Conservation (phyloP, 805 yeast species). For the Saccharomycopsis javanensis region DNA sequence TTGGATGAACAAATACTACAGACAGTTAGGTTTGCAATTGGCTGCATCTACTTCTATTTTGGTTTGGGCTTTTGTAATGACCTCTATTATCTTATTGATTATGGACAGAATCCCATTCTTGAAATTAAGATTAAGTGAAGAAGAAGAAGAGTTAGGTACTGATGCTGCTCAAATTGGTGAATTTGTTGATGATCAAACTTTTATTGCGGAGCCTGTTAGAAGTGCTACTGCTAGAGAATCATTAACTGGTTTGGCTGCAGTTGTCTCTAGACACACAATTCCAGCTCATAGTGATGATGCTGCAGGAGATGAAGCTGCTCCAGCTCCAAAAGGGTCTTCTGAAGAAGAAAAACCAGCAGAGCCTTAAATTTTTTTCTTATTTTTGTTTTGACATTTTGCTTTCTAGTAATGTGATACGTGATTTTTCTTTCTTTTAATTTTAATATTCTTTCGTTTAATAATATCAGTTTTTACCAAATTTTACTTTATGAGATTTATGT, state of each 20-base stretch:
- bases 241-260: slow-evolving; percentile 2
- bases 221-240: slow-evolving; percentile 27
- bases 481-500: background rate
- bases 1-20: slow-evolving; percentile 76
- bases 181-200: slow-evolving; percentile 57
- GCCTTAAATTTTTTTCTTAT: background rate
- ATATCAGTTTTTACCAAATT: background rate
- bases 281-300: slow-evolving; percentile 15
- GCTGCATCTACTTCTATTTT: slow-evolving; percentile 67
- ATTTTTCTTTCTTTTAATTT: background rate
- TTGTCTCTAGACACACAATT: slow-evolving; percentile 12
- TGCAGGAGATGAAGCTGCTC: slow-evolving; percentile 3
- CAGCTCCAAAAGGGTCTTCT: slow-evolving; percentile 14
- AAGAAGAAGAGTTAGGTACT: slow-evolving; percentile 80
- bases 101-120: slow-evolving; percentile 75
- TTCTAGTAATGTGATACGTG: background rate
- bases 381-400: background rate
- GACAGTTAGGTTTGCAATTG: slow-evolving; percentile 80
- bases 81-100: slow-evolving; percentile 53
- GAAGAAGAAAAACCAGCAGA: slow-evolving; percentile 18
- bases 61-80: slow-evolving; percentile 66
- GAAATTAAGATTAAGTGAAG: slow-evolving; percentile 72
- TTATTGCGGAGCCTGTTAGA: slow-evolving; percentile 72
- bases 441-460: background rate
- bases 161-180: slow-evolving; percentile 91